Evolutionary conservation across 2,329 filamentous ascomycete species (phyloP), one percentile per base, ranked within the genome.

Genomic region (Penicillium sp.): DNA sequence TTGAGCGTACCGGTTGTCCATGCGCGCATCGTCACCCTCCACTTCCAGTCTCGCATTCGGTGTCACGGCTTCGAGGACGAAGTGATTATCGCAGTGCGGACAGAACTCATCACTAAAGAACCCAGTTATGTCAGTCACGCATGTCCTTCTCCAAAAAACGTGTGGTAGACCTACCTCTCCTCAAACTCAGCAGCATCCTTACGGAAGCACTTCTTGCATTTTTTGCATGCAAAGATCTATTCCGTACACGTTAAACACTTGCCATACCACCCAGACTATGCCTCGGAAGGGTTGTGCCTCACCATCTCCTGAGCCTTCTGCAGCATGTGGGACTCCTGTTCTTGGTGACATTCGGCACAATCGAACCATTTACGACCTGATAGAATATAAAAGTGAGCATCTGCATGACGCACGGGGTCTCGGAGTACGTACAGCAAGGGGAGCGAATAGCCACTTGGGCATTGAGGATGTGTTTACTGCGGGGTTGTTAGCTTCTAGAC

Each of bases 31-130:
- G 58, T 95, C 93, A 56, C 93, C 89, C 77, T 99, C 94, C 47
- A 99, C 83, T 61, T 92, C 85, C 47, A 99, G 76, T 33, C 88
- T 83, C 9, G 92, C 83, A 74, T 95, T 89, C 21, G 94, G 90
- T 4, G 87, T 89, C 63, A 88, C 75, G 47, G 94, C 95, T 4
- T 97, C 92, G 59, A 99, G 80, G 36, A 99, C 88, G 69, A 92
- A 99, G 75, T 99, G 95, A 77, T 99, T 99, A 71, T 99, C 94
- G 79, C 94, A 99, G 77, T 96, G 90, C 21, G 94, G 95, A 79
- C 94, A 99, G 81, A 95, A 99, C 73, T 99, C 95, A 77, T 99
- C 94, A 70, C 89, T 84, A 45, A 26, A 48, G 34, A 36, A 13
- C 31, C 29, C 15, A 34, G 26, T 23, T 21, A 6, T 38, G 21